Base-by-base conservation (phyloP, 768 basidiomycete species). In the Tylopilus balloui region DNA sequence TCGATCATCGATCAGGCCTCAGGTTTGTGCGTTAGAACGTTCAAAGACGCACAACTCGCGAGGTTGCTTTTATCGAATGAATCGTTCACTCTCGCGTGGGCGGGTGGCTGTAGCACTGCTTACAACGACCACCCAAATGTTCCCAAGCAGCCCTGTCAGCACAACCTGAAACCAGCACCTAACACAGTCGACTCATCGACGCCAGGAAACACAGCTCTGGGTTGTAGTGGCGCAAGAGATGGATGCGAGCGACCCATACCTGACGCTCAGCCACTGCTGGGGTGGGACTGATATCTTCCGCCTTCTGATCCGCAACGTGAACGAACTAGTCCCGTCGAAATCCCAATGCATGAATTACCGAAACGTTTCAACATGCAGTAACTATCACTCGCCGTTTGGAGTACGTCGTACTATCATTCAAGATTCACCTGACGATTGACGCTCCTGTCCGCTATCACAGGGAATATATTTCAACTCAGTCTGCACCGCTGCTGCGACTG, bases 211-310 rank as follows among this genome's bases (percentile, higher is more conserved):
- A 21, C 42, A 20, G 5, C 19, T 34, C 7, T 15, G 9, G 42
- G 31, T 43, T 34, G 42, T 32, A n/a, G 14, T 23, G 13, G 23
- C 42, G 21, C 31, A 43, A 34, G 32, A 23, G 21, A 10, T 34
- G 34, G 12, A 25, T 13, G 24, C 23, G n/a, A 23, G 2, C 4
- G 43, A 17, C n/a, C 34, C 25, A 24, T 45, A 35, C n/a, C n/a
- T 45, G 23, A 45, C 32, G 11, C 43, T 45, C 11, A 45, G 43
- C 11, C 43, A 45, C 32, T 45, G 43, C 24, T 35, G 43, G 43
- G 32, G 43, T 35, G 43, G 43, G n/a, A 23, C 43, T 14, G 23
- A 35, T 17, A 35, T 35, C 21, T 32, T 44, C 5, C 43, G 32
- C 10, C 43, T 34, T 23, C 43, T 42, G 21, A 24, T 2, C 23